Evolutionary conservation across 2,329 filamentous ascomycete species (phyloP), one percentile per base, ranked within the genome.

Genomic region (Botrytis medusae): DNA sequence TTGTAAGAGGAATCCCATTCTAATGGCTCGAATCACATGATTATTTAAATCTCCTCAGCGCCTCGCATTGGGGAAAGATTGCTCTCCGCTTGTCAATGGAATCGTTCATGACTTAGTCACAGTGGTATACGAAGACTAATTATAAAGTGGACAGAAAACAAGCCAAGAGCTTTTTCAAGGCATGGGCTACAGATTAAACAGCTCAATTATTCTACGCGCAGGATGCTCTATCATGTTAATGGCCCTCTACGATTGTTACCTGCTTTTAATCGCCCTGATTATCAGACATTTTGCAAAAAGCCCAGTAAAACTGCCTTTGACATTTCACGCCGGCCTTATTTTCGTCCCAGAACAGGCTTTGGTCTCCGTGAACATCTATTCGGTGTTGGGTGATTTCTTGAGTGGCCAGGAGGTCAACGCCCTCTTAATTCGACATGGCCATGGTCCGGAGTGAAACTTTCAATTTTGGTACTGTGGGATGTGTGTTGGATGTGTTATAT

Each of bases 401-500:
- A 79, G 65, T 78, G 76, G 76, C 77, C 76, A 40, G 65, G 74
- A 73, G 75, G 75, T 14, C 73, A 74, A 67, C 77, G 72, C 42
- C 77, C 75, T 46, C 63, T 78, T 42, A 77, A 77, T 64, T 79
- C 78, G 32, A 78, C 76, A 64, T 79, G 77, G 77, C 77, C 75
- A 37, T 79, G 77, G 76, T 73, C 74, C 69, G 76, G 77, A 34
- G 74, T 77, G 6, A 78, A 76, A 69, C 76, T 77, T 40, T 77
- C 77, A n/a, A 67, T 79, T 46, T 60, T 78, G 57, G 75, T 78
- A 32, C 68, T 79, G 40, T 79, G 77, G 76, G 77, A 76, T 32
- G 75, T 78, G 18, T 79, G 76, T 60, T 78, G 77, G 77, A 78
- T 77, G 76, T 78, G 78, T 65, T 74, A 74, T 71, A 76, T 77